Evolutionary conservation across 352 stramenopile species (phyloP).

Genomic region (Pythium rhizo-oryzae): DNA sequence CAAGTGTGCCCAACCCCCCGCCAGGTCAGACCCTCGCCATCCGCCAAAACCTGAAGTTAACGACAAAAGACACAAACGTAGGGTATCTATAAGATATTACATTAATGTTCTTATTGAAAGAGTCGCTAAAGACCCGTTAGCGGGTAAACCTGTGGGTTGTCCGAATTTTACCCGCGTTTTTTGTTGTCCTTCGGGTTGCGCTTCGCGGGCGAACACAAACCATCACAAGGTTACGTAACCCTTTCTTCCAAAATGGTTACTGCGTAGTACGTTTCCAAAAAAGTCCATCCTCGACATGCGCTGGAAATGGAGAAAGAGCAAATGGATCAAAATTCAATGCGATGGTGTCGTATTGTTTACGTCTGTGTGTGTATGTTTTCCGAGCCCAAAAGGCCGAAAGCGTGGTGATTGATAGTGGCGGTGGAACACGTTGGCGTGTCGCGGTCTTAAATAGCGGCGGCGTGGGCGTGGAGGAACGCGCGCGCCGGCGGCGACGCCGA

Average conservation of each 20-base stretch:
- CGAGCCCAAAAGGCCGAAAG: too few species aligned
- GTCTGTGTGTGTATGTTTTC: too few species aligned
- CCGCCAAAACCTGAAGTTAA: constrained; percentile 17
- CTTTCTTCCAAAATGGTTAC: background rate
- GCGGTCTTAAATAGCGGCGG: constrained; percentile 13
- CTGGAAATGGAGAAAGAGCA: too few species aligned
- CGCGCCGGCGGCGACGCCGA: background rate
- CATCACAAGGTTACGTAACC: too few species aligned
- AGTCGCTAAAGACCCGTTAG: constrained; percentile 28
- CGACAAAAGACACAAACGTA: constrained; percentile 1
- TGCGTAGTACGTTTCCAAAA: too few species aligned
- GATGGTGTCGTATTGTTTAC: background rate
- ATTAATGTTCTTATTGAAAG: too few species aligned
- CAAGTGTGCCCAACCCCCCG: constrained; percentile 30
- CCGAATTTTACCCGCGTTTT: constrained; percentile 57
- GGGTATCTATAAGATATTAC: too few species aligned
- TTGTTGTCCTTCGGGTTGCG: constrained; percentile 13
- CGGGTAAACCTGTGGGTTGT: constrained; percentile 40
- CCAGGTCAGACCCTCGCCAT: background rate
- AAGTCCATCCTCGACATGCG: too few species aligned
- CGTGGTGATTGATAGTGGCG: too few species aligned
- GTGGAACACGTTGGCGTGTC: background rate
- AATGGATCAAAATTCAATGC: too few species aligned
- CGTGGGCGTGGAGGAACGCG: constrained; percentile 6
- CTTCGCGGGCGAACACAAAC: background rate